Evolutionary conservation across 2,329 filamentous ascomycete species (phyloP), one percentile per base, ranked within the genome.

Genomic region (Emydomyces testavorans): DNA sequence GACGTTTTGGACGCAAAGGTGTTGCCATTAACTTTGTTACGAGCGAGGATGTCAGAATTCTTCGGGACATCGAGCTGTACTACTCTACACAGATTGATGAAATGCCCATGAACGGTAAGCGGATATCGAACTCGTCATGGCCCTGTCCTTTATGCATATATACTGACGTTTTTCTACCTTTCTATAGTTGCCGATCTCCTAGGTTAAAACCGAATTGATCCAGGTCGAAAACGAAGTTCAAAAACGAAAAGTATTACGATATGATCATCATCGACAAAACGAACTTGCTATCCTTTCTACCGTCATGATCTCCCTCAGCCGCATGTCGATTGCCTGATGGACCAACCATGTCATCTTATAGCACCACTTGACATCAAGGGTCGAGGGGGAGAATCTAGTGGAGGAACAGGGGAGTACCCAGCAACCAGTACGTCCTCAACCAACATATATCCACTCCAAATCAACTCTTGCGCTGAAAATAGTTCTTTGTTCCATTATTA

Each of bases 11-110:
- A 60, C 80, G 92, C 61, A 98, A 98, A 75, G 92, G 92, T 77
- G 92, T 98, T 56, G 92, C 92, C 31, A 98, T 98, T 76, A 98
- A 98, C 74, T 98, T 98, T 63, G 92, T 98, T 56, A 98, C 92
- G 2, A 93, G 85, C 62, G 92, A 98, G 60, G 92, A 98, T 65
- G 92, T 98, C 51, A 84, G 92, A 64, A 98, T 98, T 64, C 76
- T 98, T 60, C 81, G 92, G 57, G 92, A 98, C 65, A 98, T 98
- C 61, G 92, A 98, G 73, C 72, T 94, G 61, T 94, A 93, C 71
- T 94, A 94, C 70, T 93, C 86, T 13, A 94, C 89, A 39, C 89
- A 95, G 71, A 94, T 95, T 58, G 89, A 95, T 60, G 89, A 95
- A 73, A 95, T 95, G 89, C 89, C 89, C 15, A 95, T 95, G 89